Percentiles rank a stretch among this genome's conserved stretches.
Conservation (phyloP, 75 land plant species). For the Pinus tabuliformis region DNA sequence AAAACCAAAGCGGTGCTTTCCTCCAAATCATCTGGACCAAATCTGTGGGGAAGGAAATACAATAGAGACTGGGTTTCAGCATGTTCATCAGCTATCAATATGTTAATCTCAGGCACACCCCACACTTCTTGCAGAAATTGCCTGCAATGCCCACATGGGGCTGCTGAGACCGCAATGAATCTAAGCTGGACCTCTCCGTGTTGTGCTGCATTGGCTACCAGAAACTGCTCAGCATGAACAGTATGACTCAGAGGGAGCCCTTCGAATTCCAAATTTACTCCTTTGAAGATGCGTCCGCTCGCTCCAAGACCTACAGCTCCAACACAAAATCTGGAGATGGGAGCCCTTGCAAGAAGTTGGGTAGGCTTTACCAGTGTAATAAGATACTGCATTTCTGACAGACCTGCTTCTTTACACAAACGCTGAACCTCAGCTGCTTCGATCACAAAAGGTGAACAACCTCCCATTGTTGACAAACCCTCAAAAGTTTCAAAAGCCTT, state of each 20-base stretch:
- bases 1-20: conserved; percentile 72
- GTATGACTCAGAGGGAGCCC: conserved; percentile 83
- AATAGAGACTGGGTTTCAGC: conserved; percentile 35
- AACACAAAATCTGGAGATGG: conserved; percentile 86
- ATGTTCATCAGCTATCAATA: conserved; percentile 42
- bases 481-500: no score
- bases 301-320: conserved; percentile 84
- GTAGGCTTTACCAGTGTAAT: conserved; percentile 56
- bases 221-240: conserved; percentile 98
- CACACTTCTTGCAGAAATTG: conserved; percentile 95
- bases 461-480: background rate
- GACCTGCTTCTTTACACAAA: conserved; percentile 17
- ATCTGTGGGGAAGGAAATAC: conserved; percentile 63
- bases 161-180: conserved; percentile 82
- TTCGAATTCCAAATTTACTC: conserved; percentile 91
- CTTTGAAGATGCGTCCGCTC: conserved; percentile 84
- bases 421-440: conserved; percentile 43
- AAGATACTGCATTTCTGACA: conserved; percentile 40
- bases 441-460: conserved; percentile 50
- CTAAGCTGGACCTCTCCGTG: conserved; percentile 41
- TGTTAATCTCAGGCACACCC: conserved; percentile 40
- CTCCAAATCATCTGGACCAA: conserved; percentile 86
- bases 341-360: conserved; percentile 60
- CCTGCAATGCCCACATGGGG: conserved; percentile 99
- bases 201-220: conserved; percentile 71